Conservation (phyloP, 106 monocot species). For the Allium sativum region DNA sequence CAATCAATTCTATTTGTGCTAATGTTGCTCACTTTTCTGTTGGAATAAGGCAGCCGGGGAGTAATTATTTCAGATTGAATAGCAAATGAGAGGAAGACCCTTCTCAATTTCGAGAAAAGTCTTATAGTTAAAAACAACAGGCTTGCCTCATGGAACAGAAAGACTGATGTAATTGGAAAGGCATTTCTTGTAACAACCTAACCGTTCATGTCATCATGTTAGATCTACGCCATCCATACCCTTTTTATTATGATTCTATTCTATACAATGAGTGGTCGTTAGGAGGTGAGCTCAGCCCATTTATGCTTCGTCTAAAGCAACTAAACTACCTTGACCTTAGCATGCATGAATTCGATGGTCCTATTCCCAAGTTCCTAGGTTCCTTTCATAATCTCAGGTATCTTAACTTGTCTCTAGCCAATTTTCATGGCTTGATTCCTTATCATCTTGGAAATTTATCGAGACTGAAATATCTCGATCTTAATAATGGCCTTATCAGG, state of each 20-base stretch:
- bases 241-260: too few relatives aligned
- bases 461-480: background rate
- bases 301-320: slow-evolving; percentile 1
- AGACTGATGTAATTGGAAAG: slow-evolving; percentile 37
- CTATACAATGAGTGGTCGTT: too few relatives aligned
- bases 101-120: slow-evolving; percentile 21
- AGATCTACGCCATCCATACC: slow-evolving; percentile 6
- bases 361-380: slow-evolving; percentile 17
- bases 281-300: slow-evolving; percentile 11
- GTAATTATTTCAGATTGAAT: slow-evolving; percentile 13
- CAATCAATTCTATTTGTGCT: too few relatives aligned
- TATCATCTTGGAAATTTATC: slow-evolving; percentile 22
- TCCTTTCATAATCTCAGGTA: slow-evolving; percentile 9
- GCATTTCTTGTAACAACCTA: slow-evolving; percentile 20
- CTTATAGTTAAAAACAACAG: slow-evolving; percentile 1
- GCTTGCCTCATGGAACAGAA: slow-evolving; percentile 26
- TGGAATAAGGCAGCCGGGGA: too few relatives aligned
- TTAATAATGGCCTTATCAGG: too few relatives aligned
- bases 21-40: too few relatives aligned
- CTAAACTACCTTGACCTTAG: slow-evolving; percentile 18
- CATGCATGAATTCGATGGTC: slow-evolving; percentile 3
- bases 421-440: slow-evolving; percentile 11
- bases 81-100: slow-evolving; percentile 16
- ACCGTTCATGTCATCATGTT: slow-evolving; percentile 21
- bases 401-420: slow-evolving; percentile 2